Conservation (phyloP, 2,329 filamentous ascomycete species). For the Hypoxylon sp. region DNA sequence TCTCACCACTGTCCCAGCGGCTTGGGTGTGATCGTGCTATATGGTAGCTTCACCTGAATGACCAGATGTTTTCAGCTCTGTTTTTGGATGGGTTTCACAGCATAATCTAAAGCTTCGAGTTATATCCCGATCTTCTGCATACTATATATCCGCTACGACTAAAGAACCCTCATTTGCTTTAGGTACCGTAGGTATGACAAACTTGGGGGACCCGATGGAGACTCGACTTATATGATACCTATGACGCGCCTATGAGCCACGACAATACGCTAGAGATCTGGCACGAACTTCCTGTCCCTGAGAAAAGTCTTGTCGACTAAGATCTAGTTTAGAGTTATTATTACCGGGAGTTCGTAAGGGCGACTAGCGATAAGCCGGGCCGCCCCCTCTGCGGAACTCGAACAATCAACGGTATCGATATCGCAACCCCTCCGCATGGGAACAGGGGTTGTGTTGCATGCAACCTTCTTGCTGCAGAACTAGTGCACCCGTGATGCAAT, state of each 20-base stretch:
- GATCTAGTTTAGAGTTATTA: slow-evolving; percentile 7
- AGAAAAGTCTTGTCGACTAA: slow-evolving; percentile 7
- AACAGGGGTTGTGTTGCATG: slow-evolving; percentile 33
- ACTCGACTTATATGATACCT: not conserved
- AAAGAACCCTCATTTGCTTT: not conserved
- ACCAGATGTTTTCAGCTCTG: slow-evolving; percentile 9
- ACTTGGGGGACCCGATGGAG: not conserved
- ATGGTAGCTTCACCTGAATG: slow-evolving; percentile 5
- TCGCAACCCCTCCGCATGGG: slow-evolving; percentile 21
- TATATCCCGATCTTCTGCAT: slow-evolving; percentile 7
- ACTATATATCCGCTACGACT: not conserved
- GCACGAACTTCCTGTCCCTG: not conserved
- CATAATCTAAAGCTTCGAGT: slow-evolving; percentile 8
- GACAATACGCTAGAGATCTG: not conserved
- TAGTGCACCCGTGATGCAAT: slow-evolving; percentile 40
- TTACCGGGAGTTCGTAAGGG: slow-evolving; percentile 5
- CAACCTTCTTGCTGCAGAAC: slow-evolving; percentile 32
- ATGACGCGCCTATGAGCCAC: not conserved
- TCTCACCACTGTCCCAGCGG: not conserved
- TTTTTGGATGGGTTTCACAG: not conserved
- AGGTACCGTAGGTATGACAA: not conserved
- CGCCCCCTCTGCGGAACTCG: not conserved
- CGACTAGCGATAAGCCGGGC: slow-evolving; percentile 12
- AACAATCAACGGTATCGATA: slow-evolving; percentile 19
- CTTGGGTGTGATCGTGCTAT: not conserved